A percentile compares a stretch with the other conserved stretches of the same genome.
phyloP scores from a whole-genome alignment of 768 basidiomycete species.

The Naganishia kalamii region DNA sequence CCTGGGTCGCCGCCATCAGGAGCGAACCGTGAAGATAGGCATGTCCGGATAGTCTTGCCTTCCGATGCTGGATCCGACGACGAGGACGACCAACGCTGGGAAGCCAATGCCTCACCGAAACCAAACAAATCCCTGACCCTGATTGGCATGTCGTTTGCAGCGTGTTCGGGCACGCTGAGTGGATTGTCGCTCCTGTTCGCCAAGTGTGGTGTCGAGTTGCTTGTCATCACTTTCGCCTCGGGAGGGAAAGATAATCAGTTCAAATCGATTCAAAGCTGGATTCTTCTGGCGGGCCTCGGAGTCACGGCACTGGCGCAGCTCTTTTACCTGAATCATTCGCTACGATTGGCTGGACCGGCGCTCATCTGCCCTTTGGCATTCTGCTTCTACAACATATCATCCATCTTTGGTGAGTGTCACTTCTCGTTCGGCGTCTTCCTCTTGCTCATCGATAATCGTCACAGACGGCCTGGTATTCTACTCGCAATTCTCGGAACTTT shows the following conservation, averaged over 20 bases:
- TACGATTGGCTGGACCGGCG: slow-evolving; percentile 75
- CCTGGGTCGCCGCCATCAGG: background rate
- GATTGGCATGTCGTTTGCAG: slow-evolving; percentile 77
- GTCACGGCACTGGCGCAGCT: slow-evolving; percentile 69
- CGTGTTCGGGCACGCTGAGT: slow-evolving; percentile 76
- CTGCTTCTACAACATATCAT: slow-evolving; percentile 89
- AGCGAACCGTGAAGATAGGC: background rate
- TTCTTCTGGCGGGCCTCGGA: slow-evolving; percentile 64
- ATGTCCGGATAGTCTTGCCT: background rate
- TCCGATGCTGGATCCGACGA: slow-evolving; percentile 5
- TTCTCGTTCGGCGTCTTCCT: background rate
- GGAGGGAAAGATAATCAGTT: slow-evolving; percentile 44
- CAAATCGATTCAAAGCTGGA: slow-evolving; percentile 54
- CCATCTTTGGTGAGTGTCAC: slow-evolving; percentile 66
- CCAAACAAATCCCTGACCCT: slow-evolving; percentile 46
- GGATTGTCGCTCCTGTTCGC: slow-evolving; percentile 91
- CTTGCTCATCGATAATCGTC: background rate
- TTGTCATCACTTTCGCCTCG: slow-evolving; percentile 58
- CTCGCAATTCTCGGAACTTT: slow-evolving; percentile 69
- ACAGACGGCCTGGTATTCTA: slow-evolving; percentile 62
- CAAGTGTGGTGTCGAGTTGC: slow-evolving; percentile 84
- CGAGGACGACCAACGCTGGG: background rate
- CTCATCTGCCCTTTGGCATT: slow-evolving; percentile 88
- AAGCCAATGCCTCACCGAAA: background rate
- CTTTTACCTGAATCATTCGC: slow-evolving; percentile 48